Evolutionary conservation across 2,329 filamentous ascomycete species (phyloP).

Genomic region (Talaromyces sp.): DNA sequence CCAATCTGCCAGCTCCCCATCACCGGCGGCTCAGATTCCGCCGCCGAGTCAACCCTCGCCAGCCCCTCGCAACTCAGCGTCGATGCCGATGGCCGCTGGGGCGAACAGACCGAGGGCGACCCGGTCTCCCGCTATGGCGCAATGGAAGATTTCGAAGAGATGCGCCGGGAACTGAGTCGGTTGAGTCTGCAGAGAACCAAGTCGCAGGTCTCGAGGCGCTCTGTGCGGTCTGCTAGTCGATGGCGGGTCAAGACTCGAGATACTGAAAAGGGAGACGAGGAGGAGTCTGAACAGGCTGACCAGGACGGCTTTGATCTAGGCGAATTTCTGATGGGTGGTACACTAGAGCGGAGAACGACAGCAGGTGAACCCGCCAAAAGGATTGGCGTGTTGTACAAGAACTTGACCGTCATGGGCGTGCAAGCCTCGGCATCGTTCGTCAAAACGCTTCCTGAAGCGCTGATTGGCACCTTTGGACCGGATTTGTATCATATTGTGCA

Average conservation of each 20-base stretch:
- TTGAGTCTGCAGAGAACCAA: slow-evolving; percentile 48
- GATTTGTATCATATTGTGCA: slow-evolving; percentile 68
- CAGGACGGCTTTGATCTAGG: slow-evolving; percentile 62
- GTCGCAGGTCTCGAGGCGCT: slow-evolving; percentile 28
- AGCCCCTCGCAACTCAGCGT: slow-evolving; percentile 24
- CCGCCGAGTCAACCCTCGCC: slow-evolving; percentile 20
- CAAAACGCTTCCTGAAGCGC: slow-evolving; percentile 69
- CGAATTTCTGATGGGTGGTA: slow-evolving; percentile 70
- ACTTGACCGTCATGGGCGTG: slow-evolving; percentile 71
- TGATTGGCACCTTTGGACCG: slow-evolving; percentile 76
- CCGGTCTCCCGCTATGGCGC: slow-evolving; percentile 54
- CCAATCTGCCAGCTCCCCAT: slow-evolving; percentile 8
- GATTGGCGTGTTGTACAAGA: slow-evolving; percentile 73
- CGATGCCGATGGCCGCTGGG: slow-evolving; percentile 59
- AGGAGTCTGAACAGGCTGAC: slow-evolving; percentile 30
- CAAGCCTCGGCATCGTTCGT: slow-evolving; percentile 67
- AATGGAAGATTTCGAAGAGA: slow-evolving; percentile 60
- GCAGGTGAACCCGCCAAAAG: slow-evolving; percentile 68
- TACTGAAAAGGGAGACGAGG: slow-evolving; percentile 53
- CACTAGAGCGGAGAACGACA: slow-evolving; percentile 70
- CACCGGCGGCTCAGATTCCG: slow-evolving; percentile 14
- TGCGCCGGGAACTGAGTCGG: slow-evolving; percentile 56
- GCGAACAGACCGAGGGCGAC: slow-evolving; percentile 55
- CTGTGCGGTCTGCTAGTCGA: slow-evolving; percentile 22
- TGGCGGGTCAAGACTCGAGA: slow-evolving; percentile 30